Evolutionary conservation across 208 protist species (phyloP).

Genomic region (Crithidia mellificae): DNA sequence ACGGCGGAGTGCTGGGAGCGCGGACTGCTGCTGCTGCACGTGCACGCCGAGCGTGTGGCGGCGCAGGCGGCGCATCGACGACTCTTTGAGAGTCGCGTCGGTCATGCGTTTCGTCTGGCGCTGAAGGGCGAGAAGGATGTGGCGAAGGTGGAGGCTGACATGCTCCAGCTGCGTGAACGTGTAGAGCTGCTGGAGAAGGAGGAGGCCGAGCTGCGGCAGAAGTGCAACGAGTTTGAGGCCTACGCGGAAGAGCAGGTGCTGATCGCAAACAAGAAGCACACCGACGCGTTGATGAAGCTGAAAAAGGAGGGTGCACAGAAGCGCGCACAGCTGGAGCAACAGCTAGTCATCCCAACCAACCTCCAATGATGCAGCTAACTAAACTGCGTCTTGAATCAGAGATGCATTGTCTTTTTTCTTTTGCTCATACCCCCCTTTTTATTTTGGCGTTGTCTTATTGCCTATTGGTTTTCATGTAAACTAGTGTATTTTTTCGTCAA

Average conservation of each 20-base stretch:
- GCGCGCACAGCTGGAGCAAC: constrained; percentile 75
- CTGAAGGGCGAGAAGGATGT: constrained; percentile 88
- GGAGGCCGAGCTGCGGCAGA: constrained; percentile 58
- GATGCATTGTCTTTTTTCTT: constrained; percentile 7
- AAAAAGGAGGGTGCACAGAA: constrained; percentile 82
- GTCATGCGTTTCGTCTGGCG: constrained; percentile 84
- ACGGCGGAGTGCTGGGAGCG: constrained; percentile 85
- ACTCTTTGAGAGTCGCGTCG: constrained; percentile 84
- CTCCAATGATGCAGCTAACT: constrained; percentile 19
- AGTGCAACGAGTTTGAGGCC: constrained; percentile 66
- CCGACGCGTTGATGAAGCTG: constrained; percentile 68
- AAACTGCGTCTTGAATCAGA: too few relatives aligned
- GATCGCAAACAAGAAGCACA: constrained; percentile 79
- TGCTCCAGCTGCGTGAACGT: constrained; percentile 40
- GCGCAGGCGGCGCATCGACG: constrained; percentile 78
- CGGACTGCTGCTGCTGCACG: constrained; percentile 79
- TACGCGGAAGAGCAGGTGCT: constrained; percentile 79
- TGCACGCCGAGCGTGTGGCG: constrained; percentile 75
- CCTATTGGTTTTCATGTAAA: not conserved
- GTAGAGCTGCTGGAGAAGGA: constrained; percentile 59
- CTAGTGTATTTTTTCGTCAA: not conserved
- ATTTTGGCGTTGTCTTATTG: not conserved
- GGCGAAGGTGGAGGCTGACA: constrained; percentile 60
- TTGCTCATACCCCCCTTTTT: not conserved
- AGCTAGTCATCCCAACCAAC: constrained; percentile 58